These are phyloP conservation scores for Tilletia indica DNA, from an alignment of 1,284 basidiomycete species.

Conservation along the genomic window DNA sequence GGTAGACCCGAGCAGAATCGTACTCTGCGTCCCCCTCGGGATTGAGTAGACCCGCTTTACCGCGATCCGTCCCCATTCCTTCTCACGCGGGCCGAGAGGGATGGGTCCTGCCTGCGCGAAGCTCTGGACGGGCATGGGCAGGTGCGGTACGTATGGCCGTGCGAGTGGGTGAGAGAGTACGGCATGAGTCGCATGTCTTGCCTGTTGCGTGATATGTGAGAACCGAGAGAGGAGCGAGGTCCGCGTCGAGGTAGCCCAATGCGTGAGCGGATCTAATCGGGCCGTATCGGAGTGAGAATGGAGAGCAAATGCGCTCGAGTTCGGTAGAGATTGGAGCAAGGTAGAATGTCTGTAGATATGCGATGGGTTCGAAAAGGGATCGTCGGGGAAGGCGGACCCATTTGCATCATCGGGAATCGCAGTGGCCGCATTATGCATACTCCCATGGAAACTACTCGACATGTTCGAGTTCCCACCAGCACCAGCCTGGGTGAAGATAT, in stretches of 20 bases:
- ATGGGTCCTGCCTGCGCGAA: conserved; percentile 51
- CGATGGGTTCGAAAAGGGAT: conserved; percentile 26
- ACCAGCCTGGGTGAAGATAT: conserved; percentile 41
- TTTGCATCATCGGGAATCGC: conserved; percentile 24
- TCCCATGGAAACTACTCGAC: not conserved
- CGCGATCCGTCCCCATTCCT: conserved; percentile 38
- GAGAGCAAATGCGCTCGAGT: conserved; percentile 6
- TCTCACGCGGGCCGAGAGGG: conserved; percentile 39
- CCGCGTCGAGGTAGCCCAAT: conserved; percentile 47
- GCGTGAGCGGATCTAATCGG: conserved; percentile 38
- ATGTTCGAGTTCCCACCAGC: conserved; percentile 7
- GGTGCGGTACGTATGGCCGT: conserved; percentile 36
- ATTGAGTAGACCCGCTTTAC: conserved; percentile 24
- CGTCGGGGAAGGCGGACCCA: conserved; percentile 28
- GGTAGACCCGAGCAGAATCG: conserved; percentile 89
- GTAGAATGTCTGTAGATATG: conserved; percentile 14
- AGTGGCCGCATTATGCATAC: not conserved
- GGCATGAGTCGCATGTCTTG: conserved; percentile 42
- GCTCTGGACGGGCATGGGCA: conserved; percentile 38
- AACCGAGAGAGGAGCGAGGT: conserved; percentile 48
- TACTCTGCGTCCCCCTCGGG: conserved; percentile 60
- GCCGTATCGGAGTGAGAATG: conserved; percentile 25
- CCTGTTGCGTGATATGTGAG: conserved; percentile 48
- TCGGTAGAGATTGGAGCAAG: conserved; percentile 30
- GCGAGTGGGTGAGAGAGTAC: conserved; percentile 44